A percentile compares a stretch with the other conserved stretches of the same genome.
Conservation (phyloP, 1,284 basidiomycete genomes). For the Ganoderma meredithae region DNA sequence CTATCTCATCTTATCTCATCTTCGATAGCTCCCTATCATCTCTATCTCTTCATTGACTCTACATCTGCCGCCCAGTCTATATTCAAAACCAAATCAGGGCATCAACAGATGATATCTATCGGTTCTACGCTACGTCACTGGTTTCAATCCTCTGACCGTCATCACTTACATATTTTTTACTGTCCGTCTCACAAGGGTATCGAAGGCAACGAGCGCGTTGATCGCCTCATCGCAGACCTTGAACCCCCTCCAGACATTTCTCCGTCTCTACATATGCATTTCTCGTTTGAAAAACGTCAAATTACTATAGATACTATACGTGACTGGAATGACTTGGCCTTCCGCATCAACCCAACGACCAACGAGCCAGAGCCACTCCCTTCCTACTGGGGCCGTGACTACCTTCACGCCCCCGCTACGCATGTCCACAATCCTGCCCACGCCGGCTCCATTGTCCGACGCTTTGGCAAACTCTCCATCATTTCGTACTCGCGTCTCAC, state of each 20-base stretch:
- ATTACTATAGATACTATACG: background rate
- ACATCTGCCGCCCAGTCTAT: background rate
- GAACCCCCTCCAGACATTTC: background rate
- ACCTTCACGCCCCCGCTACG: background rate
- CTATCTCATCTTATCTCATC: background rate
- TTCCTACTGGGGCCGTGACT: background rate
- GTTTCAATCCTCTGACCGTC: background rate
- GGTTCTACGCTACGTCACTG: background rate
- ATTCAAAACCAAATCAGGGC: background rate
- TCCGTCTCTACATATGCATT: background rate
- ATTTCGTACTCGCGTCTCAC: background rate
- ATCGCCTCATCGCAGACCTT: background rate
- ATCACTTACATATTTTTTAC: background rate
- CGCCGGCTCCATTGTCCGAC: background rate
- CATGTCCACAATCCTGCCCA: background rate
- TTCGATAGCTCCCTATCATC: background rate
- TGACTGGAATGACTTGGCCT: too few species aligned
- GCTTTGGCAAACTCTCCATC: background rate
- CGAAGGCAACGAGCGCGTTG: background rate
- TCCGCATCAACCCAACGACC: background rate
- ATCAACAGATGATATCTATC: background rate
- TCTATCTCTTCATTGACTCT: background rate
- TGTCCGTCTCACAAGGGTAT: background rate
- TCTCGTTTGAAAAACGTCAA: background rate
- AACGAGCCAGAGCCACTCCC: background rate